Evolutionary conservation across 163 green algal species (phyloP), one percentile per base, ranked within the genome.

Genomic region (Coccomyxa subellipsoidea): DNA sequence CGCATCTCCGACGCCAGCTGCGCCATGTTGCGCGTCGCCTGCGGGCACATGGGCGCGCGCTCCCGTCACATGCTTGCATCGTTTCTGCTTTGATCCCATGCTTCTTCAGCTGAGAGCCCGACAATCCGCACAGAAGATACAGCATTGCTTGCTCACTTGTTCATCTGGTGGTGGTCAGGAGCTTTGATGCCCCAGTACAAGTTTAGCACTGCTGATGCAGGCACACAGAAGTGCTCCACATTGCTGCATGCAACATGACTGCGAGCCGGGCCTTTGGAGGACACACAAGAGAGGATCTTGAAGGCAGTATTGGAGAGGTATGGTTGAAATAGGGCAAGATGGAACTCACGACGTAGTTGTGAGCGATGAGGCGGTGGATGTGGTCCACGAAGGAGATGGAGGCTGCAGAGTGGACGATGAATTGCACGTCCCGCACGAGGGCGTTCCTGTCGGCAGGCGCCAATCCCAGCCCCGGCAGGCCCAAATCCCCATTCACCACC

Each of bases 341-440:
- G 76, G 15, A 4, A 40, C 79, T 69, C 31, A 79, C 80, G 12
- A 81, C 23, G 88, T 93, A 94, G 90, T 94, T 94, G 76, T 81
- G 76, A 47, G 36, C 39, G 21, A 94, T 84, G 0, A 88, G 86
- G 25, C 79, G 69, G 31, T 92, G 85, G 27, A 94, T 88, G 71
- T 83, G 87, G 36, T 89, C 88, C 54, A 91, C 85, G 37, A 94
- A 90, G 25, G 80, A 77, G 38, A 94, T 92, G 79, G 53, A 80
- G 12, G 88, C 86, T 5, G 88, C 88, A 8, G 66, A 87, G 80
- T 91, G 88, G 7, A 91, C 39, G 36, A 89, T 59, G 25, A 79
- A 54, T 5, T 86, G 70, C 25, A 83, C 71, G 12, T 85, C 59
- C 12, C 7, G 15, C 0, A 53, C 2, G 7, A 90, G 15, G 0